Evolutionary conservation across 2,329 filamentous ascomycete species (phyloP).

Genomic region (Microsporum audouinii): DNA sequence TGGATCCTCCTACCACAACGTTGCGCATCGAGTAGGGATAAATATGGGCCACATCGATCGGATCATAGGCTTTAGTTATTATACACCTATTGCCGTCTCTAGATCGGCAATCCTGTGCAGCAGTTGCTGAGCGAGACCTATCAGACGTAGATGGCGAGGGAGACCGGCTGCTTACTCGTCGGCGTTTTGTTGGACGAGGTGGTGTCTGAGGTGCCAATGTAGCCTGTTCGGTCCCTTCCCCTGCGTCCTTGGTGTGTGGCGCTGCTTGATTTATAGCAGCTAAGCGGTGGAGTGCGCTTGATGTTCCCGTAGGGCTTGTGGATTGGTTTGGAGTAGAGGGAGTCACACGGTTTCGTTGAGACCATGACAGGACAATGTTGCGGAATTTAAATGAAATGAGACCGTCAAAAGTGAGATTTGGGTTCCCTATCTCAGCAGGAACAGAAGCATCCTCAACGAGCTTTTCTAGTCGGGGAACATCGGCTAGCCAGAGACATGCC

Average conservation of each 20-base stretch:
- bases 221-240: background rate
- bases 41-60: slow-evolving; percentile 10
- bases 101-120: background rate
- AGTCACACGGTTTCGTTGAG: background rate
- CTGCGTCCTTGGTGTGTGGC: background rate
- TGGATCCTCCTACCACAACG: background rate
- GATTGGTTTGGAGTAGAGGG: background rate
- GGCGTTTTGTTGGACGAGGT: background rate
- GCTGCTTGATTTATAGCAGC: background rate
- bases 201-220: background rate
- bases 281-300: background rate
- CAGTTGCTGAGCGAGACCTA: background rate
- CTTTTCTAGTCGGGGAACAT: background rate
- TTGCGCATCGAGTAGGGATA: slow-evolving; percentile 10
- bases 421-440: background rate
- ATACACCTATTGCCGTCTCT: slow-evolving; percentile 6
- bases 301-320: background rate
- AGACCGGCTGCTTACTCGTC: background rate
- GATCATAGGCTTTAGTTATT: slow-evolving; percentile 6
- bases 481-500: background rate
- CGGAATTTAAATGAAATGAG: background rate
- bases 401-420: background rate
- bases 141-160: background rate
- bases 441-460: background rate
- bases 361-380: background rate